Conservation (phyloP, 75 land plant genomes). For the Selaginella tamariscina region DNA sequence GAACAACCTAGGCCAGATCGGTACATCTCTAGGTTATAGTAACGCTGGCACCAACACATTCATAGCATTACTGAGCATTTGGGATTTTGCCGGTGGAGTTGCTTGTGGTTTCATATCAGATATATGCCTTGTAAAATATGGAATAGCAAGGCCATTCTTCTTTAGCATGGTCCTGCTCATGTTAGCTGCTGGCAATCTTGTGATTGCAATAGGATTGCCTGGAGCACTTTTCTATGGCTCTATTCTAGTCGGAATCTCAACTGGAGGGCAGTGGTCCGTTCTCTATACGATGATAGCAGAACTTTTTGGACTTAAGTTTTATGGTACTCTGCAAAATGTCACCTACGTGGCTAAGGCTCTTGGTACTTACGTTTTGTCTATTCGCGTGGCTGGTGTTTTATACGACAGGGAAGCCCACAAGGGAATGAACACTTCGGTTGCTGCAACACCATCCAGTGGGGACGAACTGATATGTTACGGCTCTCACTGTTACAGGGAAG, state of each 20-base stretch:
- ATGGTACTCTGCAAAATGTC: not conserved
- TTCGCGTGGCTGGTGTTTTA: not conserved
- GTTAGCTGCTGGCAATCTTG: not conserved
- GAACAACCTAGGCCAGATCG: not conserved
- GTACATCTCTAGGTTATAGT: not conserved
- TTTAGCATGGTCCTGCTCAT: not conserved
- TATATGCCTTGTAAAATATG: not conserved
- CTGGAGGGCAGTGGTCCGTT: not conserved
- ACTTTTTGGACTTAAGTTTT: not conserved
- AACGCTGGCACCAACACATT: not conserved
- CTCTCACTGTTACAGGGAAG: too few relatives aligned
- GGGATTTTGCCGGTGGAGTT: not conserved
- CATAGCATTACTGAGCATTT: not conserved
- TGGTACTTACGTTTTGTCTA: not conserved
- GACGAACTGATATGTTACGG: too few relatives aligned
- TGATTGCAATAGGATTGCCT: not conserved
- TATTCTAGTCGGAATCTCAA: not conserved
- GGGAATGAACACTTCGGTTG: too few relatives aligned
- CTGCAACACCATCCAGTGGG: too few relatives aligned
- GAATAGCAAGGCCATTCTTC: not conserved
- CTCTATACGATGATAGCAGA: conserved; percentile 1
- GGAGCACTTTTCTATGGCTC: not conserved
- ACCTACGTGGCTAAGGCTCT: not conserved
- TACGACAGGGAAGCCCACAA: not conserved
- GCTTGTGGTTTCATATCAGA: not conserved